Evolutionary conservation across 352 stramenopile genomes (phyloP).

Genomic region (Globisporangium nodosum): DNA sequence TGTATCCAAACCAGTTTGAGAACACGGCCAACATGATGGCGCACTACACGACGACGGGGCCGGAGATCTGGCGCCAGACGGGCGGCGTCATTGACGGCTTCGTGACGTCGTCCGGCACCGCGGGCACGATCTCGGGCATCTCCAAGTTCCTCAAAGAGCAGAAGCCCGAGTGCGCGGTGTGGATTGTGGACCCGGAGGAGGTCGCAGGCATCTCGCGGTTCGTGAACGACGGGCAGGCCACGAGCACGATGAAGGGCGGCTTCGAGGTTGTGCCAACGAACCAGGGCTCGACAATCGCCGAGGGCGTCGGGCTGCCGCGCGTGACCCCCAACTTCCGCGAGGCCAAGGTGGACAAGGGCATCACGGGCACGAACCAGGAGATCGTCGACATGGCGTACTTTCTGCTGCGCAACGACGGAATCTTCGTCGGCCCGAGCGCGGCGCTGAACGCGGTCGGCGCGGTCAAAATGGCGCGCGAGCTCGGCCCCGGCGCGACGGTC

Average conservation of each 20-base stretch:
- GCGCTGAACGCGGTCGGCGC: slow-evolving; percentile 75
- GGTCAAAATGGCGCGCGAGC: slow-evolving; percentile 69
- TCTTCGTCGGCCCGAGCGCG: slow-evolving; percentile 90
- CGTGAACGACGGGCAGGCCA: slow-evolving; percentile 58
- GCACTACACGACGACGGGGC: slow-evolving; percentile 75
- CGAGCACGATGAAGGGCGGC: slow-evolving; percentile 77
- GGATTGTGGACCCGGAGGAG: slow-evolving; percentile 75
- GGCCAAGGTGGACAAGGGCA: slow-evolving; percentile 85
- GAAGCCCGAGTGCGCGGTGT: slow-evolving; percentile 50
- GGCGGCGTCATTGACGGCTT: slow-evolving; percentile 89
- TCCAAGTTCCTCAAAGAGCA: slow-evolving; percentile 92
- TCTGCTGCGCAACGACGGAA: slow-evolving; percentile 84
- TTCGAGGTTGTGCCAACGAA: slow-evolving; percentile 86
- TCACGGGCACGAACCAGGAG: slow-evolving; percentile 91
- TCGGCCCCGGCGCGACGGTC: slow-evolving; percentile 63
- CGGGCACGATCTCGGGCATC: slow-evolving; percentile 90
- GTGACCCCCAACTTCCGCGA: slow-evolving; percentile 92
- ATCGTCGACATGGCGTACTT: slow-evolving; percentile 92
- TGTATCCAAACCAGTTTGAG: slow-evolving; percentile 70
- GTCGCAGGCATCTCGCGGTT: slow-evolving; percentile 84
- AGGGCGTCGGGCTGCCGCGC: slow-evolving; percentile 92
- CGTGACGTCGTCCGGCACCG: slow-evolving; percentile 86
- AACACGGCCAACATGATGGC: slow-evolving; percentile 69
- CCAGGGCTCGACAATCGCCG: slow-evolving; percentile 87
- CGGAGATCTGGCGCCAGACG: slow-evolving; percentile 88